phyloP scores from a whole-genome alignment of 2,329 filamentous ascomycete genomes.

The Cladophialophora exuberans region DNA sequence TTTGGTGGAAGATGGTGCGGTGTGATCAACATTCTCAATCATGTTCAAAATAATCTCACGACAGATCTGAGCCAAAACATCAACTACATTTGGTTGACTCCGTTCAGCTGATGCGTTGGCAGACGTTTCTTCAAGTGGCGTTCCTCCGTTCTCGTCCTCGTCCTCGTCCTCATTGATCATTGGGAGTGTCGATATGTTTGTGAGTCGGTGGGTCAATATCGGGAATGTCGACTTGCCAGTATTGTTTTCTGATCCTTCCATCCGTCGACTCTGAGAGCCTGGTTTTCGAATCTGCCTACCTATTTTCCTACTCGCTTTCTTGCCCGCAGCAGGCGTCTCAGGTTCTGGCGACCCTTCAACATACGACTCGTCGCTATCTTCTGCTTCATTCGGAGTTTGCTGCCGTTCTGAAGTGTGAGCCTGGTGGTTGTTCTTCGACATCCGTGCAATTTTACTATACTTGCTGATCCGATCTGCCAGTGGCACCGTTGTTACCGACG shows the following conservation, averaged over 20 bases:
- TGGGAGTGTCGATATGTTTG: conserved; percentile 30
- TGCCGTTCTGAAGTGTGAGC: conserved; percentile 22
- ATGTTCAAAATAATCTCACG: conserved; percentile 53
- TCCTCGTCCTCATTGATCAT: conserved; percentile 32
- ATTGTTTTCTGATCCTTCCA: not conserved
- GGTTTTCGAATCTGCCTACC: conserved; percentile 14
- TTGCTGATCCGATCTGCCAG: conserved; percentile 11
- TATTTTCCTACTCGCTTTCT: conserved; percentile 18
- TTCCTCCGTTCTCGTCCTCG: conserved; percentile 35
- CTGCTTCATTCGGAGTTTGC: conserved; percentile 16
- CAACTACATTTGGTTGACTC: conserved; percentile 54
- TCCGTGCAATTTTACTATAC: conserved; percentile 9
- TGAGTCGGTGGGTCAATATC: conserved; percentile 38
- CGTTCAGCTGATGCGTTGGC: conserved; percentile 38
- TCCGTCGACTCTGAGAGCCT: conserved; percentile 6
- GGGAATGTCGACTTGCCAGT: conserved; percentile 33
- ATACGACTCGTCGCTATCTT: conserved; percentile 29
- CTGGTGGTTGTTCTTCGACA: conserved; percentile 9
- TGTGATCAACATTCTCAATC: conserved; percentile 50
- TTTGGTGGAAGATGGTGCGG: conserved; percentile 26
- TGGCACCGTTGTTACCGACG: not conserved
- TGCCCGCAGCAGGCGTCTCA: conserved; percentile 22
- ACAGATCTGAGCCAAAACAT: conserved; percentile 56
- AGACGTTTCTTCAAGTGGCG: conserved; percentile 6
- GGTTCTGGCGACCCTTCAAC: conserved; percentile 27